Conservation (phyloP, 345 rosid species). For the Iberis pinnata region DNA sequence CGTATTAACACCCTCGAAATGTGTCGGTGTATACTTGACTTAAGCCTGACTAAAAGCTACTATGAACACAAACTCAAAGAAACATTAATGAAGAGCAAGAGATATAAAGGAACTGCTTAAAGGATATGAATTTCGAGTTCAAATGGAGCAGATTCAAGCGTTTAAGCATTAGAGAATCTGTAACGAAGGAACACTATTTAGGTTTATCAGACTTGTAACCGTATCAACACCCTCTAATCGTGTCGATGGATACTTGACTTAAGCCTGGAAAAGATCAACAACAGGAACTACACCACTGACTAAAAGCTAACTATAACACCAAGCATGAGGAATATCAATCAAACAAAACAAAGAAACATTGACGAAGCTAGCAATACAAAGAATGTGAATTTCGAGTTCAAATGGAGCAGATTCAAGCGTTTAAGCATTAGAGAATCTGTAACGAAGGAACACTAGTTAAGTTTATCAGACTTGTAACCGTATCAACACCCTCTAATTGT, state of each 20-base stretch:
- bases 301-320: no score
- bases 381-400: slow-evolving; percentile 31
- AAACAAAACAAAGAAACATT: no score
- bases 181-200: slow-evolving; percentile 47
- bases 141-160: slow-evolving; percentile 71
- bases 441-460: slow-evolving; percentile 40
- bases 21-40: slow-evolving; percentile 53
- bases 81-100: no score
- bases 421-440: slow-evolving; percentile 32
- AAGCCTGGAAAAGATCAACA: slow-evolving; percentile 34
- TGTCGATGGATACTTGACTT: slow-evolving; percentile 54
- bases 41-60: not conserved
- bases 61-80: no score
- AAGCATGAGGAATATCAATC: not conserved
- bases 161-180: slow-evolving; percentile 36
- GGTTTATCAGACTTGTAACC: slow-evolving; percentile 64
- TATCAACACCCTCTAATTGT: slow-evolving; percentile 26
- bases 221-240: slow-evolving; percentile 40
- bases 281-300: not conserved
- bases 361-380: not conserved
- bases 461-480: slow-evolving; percentile 48
- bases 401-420: slow-evolving; percentile 65
- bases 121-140: no score
- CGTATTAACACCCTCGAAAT: slow-evolving; percentile 41
- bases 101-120: no score